phyloP scores from a whole-genome alignment of 2,329 filamentous ascomycete species.

The Arthrobotrys megalospora region DNA sequence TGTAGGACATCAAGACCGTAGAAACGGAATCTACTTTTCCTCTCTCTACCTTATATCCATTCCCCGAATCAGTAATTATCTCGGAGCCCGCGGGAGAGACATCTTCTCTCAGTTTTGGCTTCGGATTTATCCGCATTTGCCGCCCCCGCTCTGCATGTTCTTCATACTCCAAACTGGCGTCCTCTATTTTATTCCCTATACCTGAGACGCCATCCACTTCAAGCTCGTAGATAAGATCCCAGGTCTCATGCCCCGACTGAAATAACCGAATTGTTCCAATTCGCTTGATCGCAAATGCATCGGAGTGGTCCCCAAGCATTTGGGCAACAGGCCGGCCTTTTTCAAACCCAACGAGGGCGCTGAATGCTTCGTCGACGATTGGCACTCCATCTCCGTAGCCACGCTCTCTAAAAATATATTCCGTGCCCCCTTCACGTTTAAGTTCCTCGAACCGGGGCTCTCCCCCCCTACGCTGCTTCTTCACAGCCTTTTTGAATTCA shows the following conservation, averaged over 20 bases:
- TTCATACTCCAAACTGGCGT: not conserved
- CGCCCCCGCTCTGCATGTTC: too few species aligned
- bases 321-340: not conserved
- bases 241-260: not conserved
- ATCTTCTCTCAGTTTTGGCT: not conserved
- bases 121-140: not conserved
- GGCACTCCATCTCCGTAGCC: not conserved
- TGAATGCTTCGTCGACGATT: not conserved
- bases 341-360: not conserved
- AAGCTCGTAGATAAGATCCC: too few species aligned
- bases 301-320: constrained; percentile 1
- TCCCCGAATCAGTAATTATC: not conserved
- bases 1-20: not conserved
- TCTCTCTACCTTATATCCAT: not conserved
- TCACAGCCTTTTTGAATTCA: too few species aligned
- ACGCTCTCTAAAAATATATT: too few species aligned
- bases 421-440: too few species aligned
- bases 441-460: too few species aligned
- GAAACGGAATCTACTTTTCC: not conserved
- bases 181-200: too few species aligned
- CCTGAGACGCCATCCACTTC: too few species aligned
- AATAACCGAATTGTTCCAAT: not conserved
- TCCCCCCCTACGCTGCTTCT: too few species aligned
- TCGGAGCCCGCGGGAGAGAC: constrained; percentile 10
- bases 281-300: not conserved